Conservation (phyloP, 1,284 basidiomycete species). For the Ustilago vetiveriae region DNA sequence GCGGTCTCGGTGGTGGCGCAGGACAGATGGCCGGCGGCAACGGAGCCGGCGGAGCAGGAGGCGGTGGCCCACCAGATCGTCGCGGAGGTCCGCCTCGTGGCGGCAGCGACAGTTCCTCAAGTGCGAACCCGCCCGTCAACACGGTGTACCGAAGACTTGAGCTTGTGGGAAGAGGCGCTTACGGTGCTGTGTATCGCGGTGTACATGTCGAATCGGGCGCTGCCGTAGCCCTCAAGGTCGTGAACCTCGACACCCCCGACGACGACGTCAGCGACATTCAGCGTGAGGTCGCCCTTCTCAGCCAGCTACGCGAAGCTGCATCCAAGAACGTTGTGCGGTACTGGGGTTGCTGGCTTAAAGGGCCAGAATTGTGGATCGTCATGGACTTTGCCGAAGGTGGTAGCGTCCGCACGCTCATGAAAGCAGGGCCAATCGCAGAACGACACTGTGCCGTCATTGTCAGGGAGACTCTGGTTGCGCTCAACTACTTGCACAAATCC, state of each 20-base stretch:
- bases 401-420: conserved; percentile 85
- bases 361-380: conserved; percentile 95
- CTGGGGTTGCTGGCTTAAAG: conserved; percentile 93
- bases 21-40: conserved; percentile 13
- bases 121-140: conserved; percentile 31
- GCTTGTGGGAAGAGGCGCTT: conserved; percentile 64
- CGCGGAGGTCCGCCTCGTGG: conserved; percentile 20
- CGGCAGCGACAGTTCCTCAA: conserved; percentile 15
- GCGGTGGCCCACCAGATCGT: conserved; percentile 39
- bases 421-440: conserved; percentile 83
- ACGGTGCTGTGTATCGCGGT: conserved; percentile 64
- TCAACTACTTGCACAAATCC: conserved; percentile 52
- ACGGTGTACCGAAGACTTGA: conserved; percentile 57
- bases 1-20: conserved; percentile 4
- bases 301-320: conserved; percentile 79
- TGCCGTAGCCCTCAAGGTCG: conserved; percentile 94
- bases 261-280: conserved; percentile 97
- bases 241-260: conserved; percentile 90
- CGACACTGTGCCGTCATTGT: conserved; percentile 86
- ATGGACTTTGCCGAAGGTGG: conserved; percentile 99
- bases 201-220: conserved; percentile 83
- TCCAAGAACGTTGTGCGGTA: conserved; percentile 93
- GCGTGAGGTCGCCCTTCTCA: conserved; percentile 90
- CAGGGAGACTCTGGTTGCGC: conserved; percentile 75
- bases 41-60: conserved; percentile 34